These are phyloP conservation scores for Dysphania ambrosioides DNA, from an alignment of 148 eudicot species.

Conservation along the genomic window DNA sequence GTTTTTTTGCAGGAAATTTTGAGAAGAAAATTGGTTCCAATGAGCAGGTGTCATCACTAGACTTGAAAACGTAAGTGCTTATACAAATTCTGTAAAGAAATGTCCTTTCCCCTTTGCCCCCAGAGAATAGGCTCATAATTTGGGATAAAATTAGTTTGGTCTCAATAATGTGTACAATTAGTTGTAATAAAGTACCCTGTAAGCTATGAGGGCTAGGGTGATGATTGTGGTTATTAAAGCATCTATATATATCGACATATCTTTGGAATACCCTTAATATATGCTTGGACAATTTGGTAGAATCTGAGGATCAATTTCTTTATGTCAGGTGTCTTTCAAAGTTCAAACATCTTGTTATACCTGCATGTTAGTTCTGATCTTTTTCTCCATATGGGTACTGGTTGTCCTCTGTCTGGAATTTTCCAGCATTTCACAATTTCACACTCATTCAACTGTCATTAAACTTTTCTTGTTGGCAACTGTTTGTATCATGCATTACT, in stretches of 20 bases:
- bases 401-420: neutral
- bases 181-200: neutral
- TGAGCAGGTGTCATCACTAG: slow-evolving; percentile 53
- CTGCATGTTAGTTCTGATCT: neutral
- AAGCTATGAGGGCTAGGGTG: neutral
- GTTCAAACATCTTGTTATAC: neutral
- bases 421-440: too few relatives aligned
- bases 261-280: neutral
- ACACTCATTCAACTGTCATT: too few relatives aligned
- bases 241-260: neutral
- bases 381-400: neutral
- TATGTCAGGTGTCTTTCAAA: neutral
- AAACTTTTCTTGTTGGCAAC: neutral
- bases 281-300: neutral
- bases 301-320: neutral
- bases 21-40: slow-evolving; percentile 41
- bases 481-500: neutral
- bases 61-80: slow-evolving; percentile 64
- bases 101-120: too few relatives aligned
- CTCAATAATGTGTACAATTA: neutral
- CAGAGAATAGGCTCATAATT: too few relatives aligned
- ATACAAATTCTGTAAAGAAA: too few relatives aligned
- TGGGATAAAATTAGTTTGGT: too few relatives aligned
- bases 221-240: neutral
- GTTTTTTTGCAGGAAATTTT: slow-evolving; percentile 50